phyloP scores from a whole-genome alignment of 345 rosid species.

The Ceriops decandra region DNA sequence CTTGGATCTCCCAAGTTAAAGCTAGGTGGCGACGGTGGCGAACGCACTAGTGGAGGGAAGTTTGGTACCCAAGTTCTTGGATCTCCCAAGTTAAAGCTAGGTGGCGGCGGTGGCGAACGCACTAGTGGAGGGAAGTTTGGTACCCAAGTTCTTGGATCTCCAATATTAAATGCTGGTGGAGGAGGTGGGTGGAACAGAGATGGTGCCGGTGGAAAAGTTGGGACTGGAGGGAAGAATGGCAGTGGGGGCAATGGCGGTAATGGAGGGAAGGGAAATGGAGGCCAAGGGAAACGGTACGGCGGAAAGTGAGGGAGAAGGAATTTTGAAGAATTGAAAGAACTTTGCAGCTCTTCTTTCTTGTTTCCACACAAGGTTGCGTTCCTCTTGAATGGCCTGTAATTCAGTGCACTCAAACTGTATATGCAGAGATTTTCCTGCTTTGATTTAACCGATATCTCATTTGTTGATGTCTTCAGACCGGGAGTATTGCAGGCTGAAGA shows the following conservation, averaged over 20 bases:
- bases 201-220: constrained; percentile 33
- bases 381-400: constrained; percentile 52
- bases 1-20: constrained; percentile 38
- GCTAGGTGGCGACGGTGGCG: constrained; percentile 30
- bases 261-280: constrained; percentile 28
- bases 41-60: constrained; percentile 26
- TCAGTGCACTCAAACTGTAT: constrained; percentile 72
- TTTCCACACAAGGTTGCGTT: constrained; percentile 54
- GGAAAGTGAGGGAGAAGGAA: constrained; percentile 55
- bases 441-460: constrained; percentile 67
- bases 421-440: constrained; percentile 76
- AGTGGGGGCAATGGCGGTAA: constrained; percentile 14
- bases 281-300: constrained; percentile 56
- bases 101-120: constrained; percentile 32
- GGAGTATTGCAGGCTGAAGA: constrained; percentile 48
- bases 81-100: constrained; percentile 30
- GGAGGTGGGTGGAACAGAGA: constrained; percentile 39
- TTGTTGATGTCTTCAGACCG: constrained; percentile 44
- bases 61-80: constrained; percentile 41
- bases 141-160: constrained; percentile 66
- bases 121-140: constrained; percentile 44
- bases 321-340: constrained; percentile 46
- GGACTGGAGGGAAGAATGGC: constrained; percentile 27
- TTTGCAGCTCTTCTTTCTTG: constrained; percentile 20
- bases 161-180: constrained; percentile 47